phyloP scores from a whole-genome alignment of 2,329 filamentous ascomycete genomes.

The Zymoseptoria brevis region DNA sequence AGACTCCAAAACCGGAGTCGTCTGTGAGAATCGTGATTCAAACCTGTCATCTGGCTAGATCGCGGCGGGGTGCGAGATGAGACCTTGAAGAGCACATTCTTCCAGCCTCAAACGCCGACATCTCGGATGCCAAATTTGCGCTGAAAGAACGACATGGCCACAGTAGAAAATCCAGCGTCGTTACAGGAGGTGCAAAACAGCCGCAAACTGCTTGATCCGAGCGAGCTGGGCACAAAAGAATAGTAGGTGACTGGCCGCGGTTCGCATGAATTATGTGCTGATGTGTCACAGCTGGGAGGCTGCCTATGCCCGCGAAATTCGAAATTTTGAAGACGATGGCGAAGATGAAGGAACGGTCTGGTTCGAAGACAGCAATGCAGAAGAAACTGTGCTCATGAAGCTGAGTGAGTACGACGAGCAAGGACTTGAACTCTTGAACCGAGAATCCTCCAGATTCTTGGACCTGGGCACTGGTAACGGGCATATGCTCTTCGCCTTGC shows the following conservation, averaged over 20 bases:
- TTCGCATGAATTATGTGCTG: conserved; percentile 1
- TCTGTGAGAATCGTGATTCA: too few relatives aligned
- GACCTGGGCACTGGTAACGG: conserved; percentile 95
- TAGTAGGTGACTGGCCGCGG: conserved; percentile 53
- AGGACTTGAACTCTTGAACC: conserved; percentile 35
- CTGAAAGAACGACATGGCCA: not conserved
- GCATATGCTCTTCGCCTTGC: conserved; percentile 74
- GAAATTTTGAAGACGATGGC: conserved; percentile 64
- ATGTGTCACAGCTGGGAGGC: conserved; percentile 41
- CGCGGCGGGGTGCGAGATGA: not conserved
- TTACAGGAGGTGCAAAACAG: not conserved
- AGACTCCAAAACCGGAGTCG: too few relatives aligned
- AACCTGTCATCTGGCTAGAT: not conserved
- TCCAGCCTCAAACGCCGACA: not conserved
- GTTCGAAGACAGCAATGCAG: conserved; percentile 91
- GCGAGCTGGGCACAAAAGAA: conserved; percentile 76
- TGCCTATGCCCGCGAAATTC: conserved; percentile 63
- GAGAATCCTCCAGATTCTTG: conserved; percentile 52
- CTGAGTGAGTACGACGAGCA: conserved; percentile 45
- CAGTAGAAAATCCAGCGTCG: not conserved
- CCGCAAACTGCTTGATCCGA: conserved; percentile 56
- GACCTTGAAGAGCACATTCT: not conserved
- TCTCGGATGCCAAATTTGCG: not conserved
- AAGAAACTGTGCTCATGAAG: conserved; percentile 67
- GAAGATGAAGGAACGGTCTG: conserved; percentile 81